phyloP scores from a whole-genome alignment of 805 yeast species.

The Tetrapisispora namnaoensis region DNA sequence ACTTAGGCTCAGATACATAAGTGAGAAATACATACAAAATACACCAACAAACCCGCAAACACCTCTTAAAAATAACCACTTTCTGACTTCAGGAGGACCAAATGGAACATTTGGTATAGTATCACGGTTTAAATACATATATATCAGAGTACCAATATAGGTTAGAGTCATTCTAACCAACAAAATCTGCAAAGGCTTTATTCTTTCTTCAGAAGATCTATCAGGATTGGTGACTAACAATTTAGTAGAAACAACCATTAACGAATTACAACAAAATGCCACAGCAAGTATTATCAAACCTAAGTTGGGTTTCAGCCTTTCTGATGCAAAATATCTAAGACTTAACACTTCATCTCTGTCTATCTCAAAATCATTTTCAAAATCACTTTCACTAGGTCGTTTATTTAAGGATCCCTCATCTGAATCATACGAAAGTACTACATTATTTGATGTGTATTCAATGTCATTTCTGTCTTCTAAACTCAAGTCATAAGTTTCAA shows the following conservation, averaged over 20 bases:
- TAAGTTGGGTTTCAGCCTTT: conserved; percentile 28
- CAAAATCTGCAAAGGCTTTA: conserved; percentile 69
- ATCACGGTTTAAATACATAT: conserved; percentile 38
- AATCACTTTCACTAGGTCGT: not conserved
- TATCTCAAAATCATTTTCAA: not conserved
- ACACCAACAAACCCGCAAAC: conserved; percentile 69
- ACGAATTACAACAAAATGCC: conserved; percentile 62
- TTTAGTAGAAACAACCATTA: conserved; percentile 67
- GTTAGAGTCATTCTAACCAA: conserved; percentile 71
- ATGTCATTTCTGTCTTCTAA: not conserved
- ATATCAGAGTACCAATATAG: conserved; percentile 43
- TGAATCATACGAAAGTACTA: not conserved
- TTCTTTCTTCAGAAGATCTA: conserved; percentile 34
- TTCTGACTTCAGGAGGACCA: conserved; percentile 53
- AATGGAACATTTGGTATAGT: conserved; percentile 51
- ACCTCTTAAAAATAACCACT: conserved; percentile 50
- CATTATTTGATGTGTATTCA: not conserved
- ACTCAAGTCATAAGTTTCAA: not conserved
- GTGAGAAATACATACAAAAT: conserved; percentile 61
- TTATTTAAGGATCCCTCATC: not conserved
- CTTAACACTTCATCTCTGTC: not conserved
- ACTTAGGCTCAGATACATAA: conserved; percentile 60
- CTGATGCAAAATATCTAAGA: conserved; percentile 2
- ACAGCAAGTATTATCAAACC: conserved; percentile 50
- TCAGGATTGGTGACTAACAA: conserved; percentile 52